A percentile compares a stretch with the other conserved stretches of the same genome.
Evolutionary conservation across 371 early-diverging fungal genomes (phyloP).

Genomic region (Nematocida ironsii): DNA sequence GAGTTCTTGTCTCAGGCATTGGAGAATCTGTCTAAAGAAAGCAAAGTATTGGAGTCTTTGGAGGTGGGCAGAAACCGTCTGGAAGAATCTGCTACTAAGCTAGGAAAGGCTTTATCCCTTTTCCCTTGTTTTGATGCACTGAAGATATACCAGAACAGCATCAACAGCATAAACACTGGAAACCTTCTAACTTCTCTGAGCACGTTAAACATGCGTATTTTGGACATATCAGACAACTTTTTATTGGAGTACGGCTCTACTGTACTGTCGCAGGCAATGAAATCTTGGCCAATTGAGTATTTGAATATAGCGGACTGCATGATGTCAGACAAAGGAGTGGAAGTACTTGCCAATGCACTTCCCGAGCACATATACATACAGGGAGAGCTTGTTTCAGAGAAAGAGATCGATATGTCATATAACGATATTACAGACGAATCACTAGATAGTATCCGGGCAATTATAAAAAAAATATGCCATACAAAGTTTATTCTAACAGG

Average conservation of each 20-base stretch:
- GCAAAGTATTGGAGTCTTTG: slow-evolving; percentile 56
- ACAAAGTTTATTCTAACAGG: slow-evolving; percentile 63
- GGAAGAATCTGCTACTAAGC: slow-evolving; percentile 57
- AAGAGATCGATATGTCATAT: slow-evolving; percentile 67
- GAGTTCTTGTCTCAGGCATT: slow-evolving; percentile 57
- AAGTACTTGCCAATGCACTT: slow-evolving; percentile 56
- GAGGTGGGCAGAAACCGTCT: slow-evolving; percentile 70
- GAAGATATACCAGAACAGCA: slow-evolving; percentile 68
- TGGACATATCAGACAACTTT: slow-evolving; percentile 70
- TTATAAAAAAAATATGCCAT: slow-evolving; percentile 47
- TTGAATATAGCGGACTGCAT: slow-evolving; percentile 66
- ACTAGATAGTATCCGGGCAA: slow-evolving; percentile 46
- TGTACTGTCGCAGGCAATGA: slow-evolving; percentile 58
- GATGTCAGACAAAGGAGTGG: slow-evolving; percentile 62
- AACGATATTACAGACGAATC: slow-evolving; percentile 67
- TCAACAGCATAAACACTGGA: slow-evolving; percentile 63
- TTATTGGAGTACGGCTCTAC: slow-evolving; percentile 62
- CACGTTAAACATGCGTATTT: slow-evolving; percentile 53
- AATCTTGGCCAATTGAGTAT: slow-evolving; percentile 60
- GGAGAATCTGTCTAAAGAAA: slow-evolving; percentile 57
- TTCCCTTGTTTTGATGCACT: slow-evolving; percentile 65
- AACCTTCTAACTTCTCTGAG: slow-evolving; percentile 54
- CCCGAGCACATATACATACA: slow-evolving; percentile 19
- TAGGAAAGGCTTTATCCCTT: slow-evolving; percentile 58
- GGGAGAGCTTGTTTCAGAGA: slow-evolving; percentile 56